These are phyloP conservation scores for Penicillium egyptiacum DNA, from an alignment of 495 filamentous ascomycete species.

Conservation along the genomic window DNA sequence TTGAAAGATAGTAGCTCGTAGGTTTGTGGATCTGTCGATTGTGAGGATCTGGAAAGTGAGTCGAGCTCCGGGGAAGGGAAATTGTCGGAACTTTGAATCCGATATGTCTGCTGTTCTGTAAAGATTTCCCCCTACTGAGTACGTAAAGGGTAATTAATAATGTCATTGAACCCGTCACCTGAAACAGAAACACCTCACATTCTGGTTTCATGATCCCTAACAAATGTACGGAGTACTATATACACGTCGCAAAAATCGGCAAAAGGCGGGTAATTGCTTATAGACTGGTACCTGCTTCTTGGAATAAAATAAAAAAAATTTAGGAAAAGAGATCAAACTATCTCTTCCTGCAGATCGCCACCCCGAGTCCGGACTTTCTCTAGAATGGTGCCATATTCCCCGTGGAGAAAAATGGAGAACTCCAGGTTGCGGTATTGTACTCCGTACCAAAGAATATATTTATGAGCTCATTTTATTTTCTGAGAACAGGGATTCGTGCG, in stretches of 20 bases:
- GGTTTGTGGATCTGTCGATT: slow-evolving; percentile 3
- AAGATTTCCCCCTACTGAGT: background rate
- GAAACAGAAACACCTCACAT: slow-evolving; percentile 1
- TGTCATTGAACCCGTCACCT: background rate
- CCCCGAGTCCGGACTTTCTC: slow-evolving; percentile 5
- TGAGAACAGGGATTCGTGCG: slow-evolving; percentile 6
- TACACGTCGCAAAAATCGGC: slow-evolving; percentile 17
- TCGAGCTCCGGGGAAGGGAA: background rate
- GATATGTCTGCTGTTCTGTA: background rate
- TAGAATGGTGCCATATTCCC: slow-evolving; percentile 8
- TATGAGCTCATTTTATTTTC: background rate
- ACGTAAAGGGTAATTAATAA: background rate
- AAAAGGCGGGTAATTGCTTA: slow-evolving; percentile 28
- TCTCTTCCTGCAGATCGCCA: background rate
- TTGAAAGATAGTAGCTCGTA: background rate
- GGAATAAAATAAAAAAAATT: slow-evolving; percentile 2
- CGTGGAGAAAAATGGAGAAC: slow-evolving; percentile 12
- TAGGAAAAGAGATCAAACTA: background rate
- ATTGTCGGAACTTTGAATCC: background rate
- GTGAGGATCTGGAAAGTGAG: background rate
- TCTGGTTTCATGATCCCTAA: background rate
- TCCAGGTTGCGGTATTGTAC: background rate
- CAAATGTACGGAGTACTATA: background rate
- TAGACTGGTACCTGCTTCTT: slow-evolving; percentile 19
- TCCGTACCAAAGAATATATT: background rate